Evolutionary conservation across 1,139 yeast species (phyloP), one percentile per base, ranked within the genome.

Genomic region (Candida frijolesensis): DNA sequence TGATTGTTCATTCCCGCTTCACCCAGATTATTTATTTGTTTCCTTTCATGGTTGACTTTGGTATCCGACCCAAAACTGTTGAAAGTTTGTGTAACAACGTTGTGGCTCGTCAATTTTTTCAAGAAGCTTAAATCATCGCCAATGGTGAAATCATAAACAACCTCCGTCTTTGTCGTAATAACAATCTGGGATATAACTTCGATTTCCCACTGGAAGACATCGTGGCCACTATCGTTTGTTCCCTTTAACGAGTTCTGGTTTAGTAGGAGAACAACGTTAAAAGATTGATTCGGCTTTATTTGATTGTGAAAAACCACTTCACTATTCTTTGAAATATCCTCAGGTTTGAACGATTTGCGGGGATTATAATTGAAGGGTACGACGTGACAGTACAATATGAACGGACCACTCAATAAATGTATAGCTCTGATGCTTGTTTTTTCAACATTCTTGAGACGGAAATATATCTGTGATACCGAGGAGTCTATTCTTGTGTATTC

Each of bases 131-230:
- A 57, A 54, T 76, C 70, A 48, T 66, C 70, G 1, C 87, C 89
- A 2, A 92, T 65, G 54, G 81, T 61, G 1, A 92, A 58, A 59
- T 89, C 96, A 67, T 83, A 91, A 15, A 81, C 76, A 3, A 89
- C 82, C 30, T 79, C 80, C 0, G 95, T 83, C 11, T 82, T 76
- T 1, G 83, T 73, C 11, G 89, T 84, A 63, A 94, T 89, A 19
- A 94, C 72, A 53, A 89, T 84, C 61, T 94, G 98, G 35, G 96
- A 86, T 5, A 87, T 76, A 4, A 94, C 81, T 62, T 94, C 97
- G 3, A 94, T 80, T 2, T 80, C 71, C 98, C 97, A 94, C 14
- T 80, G 78, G 59, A 85, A 85, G 12, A 51, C 50, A 19, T 60
- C 56, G 10, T 29, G 11, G 12, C 49, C 49, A 11, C 50, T 66